Evolutionary conservation across 768 basidiomycete species (phyloP), one percentile per base, ranked within the genome.

Genomic region (Dioszegia hungarica): DNA sequence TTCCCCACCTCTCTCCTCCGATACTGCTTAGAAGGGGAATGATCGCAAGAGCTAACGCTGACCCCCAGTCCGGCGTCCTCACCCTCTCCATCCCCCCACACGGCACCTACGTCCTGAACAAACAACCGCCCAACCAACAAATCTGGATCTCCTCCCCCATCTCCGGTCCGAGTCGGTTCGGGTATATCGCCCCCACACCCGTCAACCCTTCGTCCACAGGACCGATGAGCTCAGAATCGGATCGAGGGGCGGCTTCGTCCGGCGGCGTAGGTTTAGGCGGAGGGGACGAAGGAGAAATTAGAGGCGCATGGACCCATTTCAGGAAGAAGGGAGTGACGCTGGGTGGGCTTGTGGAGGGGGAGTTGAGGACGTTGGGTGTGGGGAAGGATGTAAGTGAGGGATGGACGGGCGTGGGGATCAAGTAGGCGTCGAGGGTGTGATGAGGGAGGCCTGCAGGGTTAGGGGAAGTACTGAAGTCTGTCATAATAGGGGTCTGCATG

Each of bases 51-150:
- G n/a, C 44, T 48, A 19, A 5, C 27, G n/a, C n/a, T 34, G 25
- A 34, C 14, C 39, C 39, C n/a, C 46, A 75, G 74, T 67, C 72
- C 5, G 74, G 74, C 20, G 74, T 75, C 2, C 57, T 75, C 56
- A 75, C 67, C 10, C 61, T 75, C 40, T 48, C 61, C 2, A 50
- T 73, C 2, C 70, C 72, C n/a, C 67, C 74, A 9, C 66, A 68
- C 48, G 74, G 74, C n/a, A 74, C 69, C 20, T 75, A 70, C 61
- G 74, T 75, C 22, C 71, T 75, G 56, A 75, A 75, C 61, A 75
- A 75, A 56, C 74, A 75, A 63, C 74, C 74, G 10, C 74, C 74
- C 1, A 75, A 74, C 41, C 71, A 72, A 38, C 74, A 75, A 54
- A 75, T 75, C 45, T 75, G 74, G 74, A 63, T 75, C 22, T 67